Base-by-base conservation (phyloP, 768 basidiomycete species). In the Podaxis sp. region DNA sequence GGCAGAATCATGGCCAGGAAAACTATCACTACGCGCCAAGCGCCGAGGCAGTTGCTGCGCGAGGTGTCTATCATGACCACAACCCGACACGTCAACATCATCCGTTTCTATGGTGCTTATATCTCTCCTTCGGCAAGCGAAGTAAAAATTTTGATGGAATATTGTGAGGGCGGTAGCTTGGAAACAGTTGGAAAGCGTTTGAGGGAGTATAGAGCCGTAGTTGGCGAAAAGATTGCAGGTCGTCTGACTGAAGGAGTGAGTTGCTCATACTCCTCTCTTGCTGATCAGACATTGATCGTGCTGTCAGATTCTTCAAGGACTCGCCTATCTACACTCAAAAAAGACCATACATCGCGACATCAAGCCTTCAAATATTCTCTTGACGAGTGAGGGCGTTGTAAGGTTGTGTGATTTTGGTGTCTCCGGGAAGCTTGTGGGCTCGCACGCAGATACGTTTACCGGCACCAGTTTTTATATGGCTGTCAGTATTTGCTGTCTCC, bases 381-480 rank as follows among this genome's bases (percentile, higher is more conserved):
- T 98, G 63, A 93, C 94, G 40, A 84, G 85, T 52, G 89, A 94
- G 70, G 97, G 97, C 33, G 76, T 94, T 52, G 88, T 98, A 71
- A 97, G 95, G 74, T 82, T 99, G 3, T 89, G 85, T 73, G 97
- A 99, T 76, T 99, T 99, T 71, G 97, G 97, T 36, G 97, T 98
- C 19, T 98, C 96, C 27, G 97, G 96, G 46, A 93, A 97, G 75
- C 83, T 99, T 24, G 88, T 98, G 68, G 87, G 91, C 70, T 94
- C 91, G 55, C 75, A 91, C 65, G 97, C 97, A 15, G 93, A 92
- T 58, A 98, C 97, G 0, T 98, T 98, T 71, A 98, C 96, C 1
- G 97, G 97, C 6, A 98, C 96, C 49, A 94, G 94, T 72, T 91
- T 93, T 67, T 99, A 98, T 76, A 98, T 98, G 96, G 96, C 97